Conservation (phyloP, 768 basidiomycete species). For the Rhodotorula toruloides region DNA sequence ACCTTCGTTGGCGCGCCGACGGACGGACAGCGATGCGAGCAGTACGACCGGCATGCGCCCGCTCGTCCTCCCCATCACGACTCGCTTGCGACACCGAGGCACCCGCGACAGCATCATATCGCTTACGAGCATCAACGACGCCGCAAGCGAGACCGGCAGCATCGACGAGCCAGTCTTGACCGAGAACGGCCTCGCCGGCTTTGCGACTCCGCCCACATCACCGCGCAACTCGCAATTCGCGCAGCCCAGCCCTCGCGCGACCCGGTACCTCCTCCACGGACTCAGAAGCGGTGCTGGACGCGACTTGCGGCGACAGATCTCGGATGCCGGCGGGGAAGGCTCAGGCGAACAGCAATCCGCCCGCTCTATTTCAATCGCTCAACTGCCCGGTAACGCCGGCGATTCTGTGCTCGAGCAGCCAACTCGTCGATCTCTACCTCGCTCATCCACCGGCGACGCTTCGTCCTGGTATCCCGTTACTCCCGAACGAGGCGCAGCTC, state of each 20-base stretch:
- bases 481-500: not conserved
- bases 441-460: not conserved
- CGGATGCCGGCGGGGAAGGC: not conserved
- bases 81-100: not conserved
- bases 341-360: not conserved
- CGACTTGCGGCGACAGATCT: not conserved
- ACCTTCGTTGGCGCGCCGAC: not conserved
- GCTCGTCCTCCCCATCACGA: slow-evolving; percentile 9
- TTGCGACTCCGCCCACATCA: not conserved
- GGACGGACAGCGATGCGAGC: not conserved
- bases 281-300: slow-evolving; percentile 8
- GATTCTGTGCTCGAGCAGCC: not conserved
- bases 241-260: too few relatives aligned
- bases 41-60: not conserved
- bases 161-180: not conserved
- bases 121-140: not conserved
- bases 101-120: slow-evolving; percentile 1
- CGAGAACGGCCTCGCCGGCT: not conserved
- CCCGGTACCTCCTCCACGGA: too few relatives aligned
- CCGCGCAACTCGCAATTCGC: not conserved
- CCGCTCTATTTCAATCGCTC: too few relatives aligned
- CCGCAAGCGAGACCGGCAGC: not conserved
- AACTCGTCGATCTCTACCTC: too few relatives aligned
- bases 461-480: slow-evolving; percentile 23
- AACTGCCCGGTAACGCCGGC: not conserved